Base-by-base conservation (phyloP, 495 filamentous ascomycete genomes). In the Chaetomium tenue region DNA sequence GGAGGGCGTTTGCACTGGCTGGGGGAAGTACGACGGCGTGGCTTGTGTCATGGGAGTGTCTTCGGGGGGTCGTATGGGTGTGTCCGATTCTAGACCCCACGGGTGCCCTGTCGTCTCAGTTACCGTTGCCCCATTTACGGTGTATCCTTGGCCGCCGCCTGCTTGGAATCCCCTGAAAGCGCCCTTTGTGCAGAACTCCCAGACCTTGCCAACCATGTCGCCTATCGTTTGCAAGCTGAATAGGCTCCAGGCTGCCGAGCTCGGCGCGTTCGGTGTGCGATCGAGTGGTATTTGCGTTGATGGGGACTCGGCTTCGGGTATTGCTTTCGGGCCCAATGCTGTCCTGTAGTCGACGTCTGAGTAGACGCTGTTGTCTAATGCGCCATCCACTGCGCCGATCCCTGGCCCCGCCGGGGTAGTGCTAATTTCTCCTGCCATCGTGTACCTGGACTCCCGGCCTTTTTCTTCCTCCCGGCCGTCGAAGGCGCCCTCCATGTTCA, bases 101-200 rank as follows among this genome's bases (percentile, higher is more conserved):
- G 63, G 11, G 30, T 72, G 66, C 9, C 67, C 70, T 11, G 60
- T 61, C 5, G 62, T 62, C 54, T 68, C 58, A 69, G 74, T 57
- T 18, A 71, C 54, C 26, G 69, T 63, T 15, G 73, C 42, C 1
- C 70, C 68, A 16, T 66, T 64, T 12, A 76, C 61, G 11, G 82
- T 77, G 69, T 91, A 96, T 16, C 86, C 89, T 44, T 77, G 80
- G 6, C 92, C 92, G 20, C 89, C 91, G 26, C 91, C 92, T 16
- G 91, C 89, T 61, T 93, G 88, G 75, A 97, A 97, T 0, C 92
- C 92, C 54, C 81, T 79, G 71, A 97, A 93, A 0, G 88, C 84
- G 12, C 85, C 84, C 1, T 81, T 79, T 70, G 81, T 89, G 81
- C 91, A 94, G 64, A 95, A 91, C 70, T 92, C 84, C 80, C 89